These are phyloP conservation scores for Annona squamosa DNA, from an alignment of 164 flowering plant species.

Conservation along the genomic window DNA sequence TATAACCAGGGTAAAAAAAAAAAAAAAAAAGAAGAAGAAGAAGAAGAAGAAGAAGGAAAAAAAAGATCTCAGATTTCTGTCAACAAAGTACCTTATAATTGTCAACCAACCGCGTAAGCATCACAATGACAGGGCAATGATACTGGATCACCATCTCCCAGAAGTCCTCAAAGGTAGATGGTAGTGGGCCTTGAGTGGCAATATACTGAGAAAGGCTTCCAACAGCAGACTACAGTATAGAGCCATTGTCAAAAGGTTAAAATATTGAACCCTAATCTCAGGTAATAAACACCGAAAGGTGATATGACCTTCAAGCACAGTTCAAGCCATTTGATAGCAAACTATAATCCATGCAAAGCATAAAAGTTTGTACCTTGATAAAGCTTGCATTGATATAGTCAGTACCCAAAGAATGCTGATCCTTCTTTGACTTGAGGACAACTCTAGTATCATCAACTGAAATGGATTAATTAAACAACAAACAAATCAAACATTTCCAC, in stretches of 20 bases:
- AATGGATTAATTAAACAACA: conserved; percentile 7
- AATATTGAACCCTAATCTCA: neutral
- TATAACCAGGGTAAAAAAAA: neutral
- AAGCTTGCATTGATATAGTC: conserved; percentile 87
- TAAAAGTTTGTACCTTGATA: conserved; percentile 31
- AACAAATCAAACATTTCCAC: neutral
- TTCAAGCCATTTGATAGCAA: conserved; percentile 1
- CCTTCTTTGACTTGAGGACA: conserved; percentile 47
- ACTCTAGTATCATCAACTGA: conserved; percentile 77
- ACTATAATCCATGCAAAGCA: neutral
- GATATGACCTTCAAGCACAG: neutral
- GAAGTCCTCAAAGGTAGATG: conserved; percentile 83
- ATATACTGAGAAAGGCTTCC: conserved; percentile 62
- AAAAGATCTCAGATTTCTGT: neutral
- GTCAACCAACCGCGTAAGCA: conserved; percentile 90
- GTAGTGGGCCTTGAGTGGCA: conserved; percentile 99
- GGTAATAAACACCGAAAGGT: neutral
- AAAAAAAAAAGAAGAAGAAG: no score
- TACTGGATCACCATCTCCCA: conserved; percentile 94
- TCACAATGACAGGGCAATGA: conserved; percentile 76
- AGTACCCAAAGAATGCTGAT: conserved; percentile 40
- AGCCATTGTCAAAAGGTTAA: conserved; percentile 9
- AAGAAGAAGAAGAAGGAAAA: no score
- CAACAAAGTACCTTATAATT: conserved; percentile 50
- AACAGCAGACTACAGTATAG: conserved; percentile 43